Evolutionary conservation across 1,284 basidiomycete genomes (phyloP), one percentile per base, ranked within the genome.

Genomic region (Cutaneotrichosporon daszewskae): DNA sequence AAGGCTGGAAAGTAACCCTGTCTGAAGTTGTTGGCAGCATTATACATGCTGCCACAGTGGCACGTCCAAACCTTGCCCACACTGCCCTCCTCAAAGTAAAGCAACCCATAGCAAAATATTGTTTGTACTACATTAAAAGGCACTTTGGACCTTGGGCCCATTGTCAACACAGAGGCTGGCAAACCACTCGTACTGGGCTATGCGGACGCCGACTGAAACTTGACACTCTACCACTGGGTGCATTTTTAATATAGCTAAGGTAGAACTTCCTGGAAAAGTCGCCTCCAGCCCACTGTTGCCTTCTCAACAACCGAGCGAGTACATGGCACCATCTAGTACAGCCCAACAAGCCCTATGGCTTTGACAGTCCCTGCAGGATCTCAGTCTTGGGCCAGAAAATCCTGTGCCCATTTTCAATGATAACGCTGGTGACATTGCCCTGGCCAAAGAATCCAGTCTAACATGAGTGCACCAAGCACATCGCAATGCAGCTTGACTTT

Each of bases 151-250:
- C 38, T 40, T 14, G 36, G 28, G 25, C 38, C 55, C 10, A 32
- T 12, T 12, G 51, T 39, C 41, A 32, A 41, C n/a, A n/a, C n/a
- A n/a, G n/a, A n/a, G n/a, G n/a, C n/a, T n/a, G n/a, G n/a, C 8
- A 12, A 34, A 18, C 26, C 20, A 6, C 14, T 43, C 19, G 20
- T 48, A 3, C 26, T 49, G n/a, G 56, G 52, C 2, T 49, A 34
- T 14, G 32, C 35, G 3, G 51, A 59, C 24, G 43, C 57, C 0
- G 57, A 58, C 34, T 54, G 41, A 57, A 10, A 55, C 55, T 13
- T 17, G 53, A 9, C 27, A 47, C 10, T 62, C 60, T 4, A 63
- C 58, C 9, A 60, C 58, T 9, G 57, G 55, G 1, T 62, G 60
- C 28, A 9, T 57, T 12, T 56, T 55, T 47, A 45, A 54, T 4